Evolutionary conservation across 768 basidiomycete genomes (phyloP), one percentile per base, ranked within the genome.

Genomic region (Lactarius hatsudake): DNA sequence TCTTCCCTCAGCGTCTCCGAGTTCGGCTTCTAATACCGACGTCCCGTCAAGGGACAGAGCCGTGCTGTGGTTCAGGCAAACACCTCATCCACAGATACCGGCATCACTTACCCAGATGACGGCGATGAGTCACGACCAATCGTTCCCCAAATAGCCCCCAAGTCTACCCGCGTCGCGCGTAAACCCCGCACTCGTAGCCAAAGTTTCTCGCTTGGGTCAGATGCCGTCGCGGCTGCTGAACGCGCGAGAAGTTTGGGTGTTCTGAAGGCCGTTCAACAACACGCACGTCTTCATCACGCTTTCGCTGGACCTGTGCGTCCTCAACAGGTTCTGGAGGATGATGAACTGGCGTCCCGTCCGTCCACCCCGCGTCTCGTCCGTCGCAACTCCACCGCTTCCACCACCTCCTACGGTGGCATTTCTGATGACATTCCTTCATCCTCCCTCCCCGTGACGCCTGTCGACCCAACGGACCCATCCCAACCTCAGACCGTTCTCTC

Each of bases 11-110:
- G 28, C 28, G 3, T 5, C 40, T 58, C 45, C 26, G 20, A 2
- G 42, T 26, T 32, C 40, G 34, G 15, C 17, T 5, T 43, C 60
- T 62, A 20, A 53, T 55, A 36, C 45, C 5, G 48, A 51, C 48
- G 23, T 59, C 20, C 61, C 12, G 9, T 66, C 23, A 73, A 91
- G 90, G 85, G 84, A 40, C 83, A 87, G 1, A 88, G 86, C 12
- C 85, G 92, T 58, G 82, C 89, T 59, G 82, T 90, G 23, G 88
- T 89, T 1, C 91, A 92, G 61, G 90, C 87, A 13, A 89, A 88
- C 70, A 79, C 85, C 1, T 79, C 86, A 1, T 81, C 85, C 9
- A 80, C 84, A 1, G 89, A 90, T 69, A n/a, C 69, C 1, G 79
- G 79, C 17, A 71, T 78, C 2, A 71, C 79, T 43, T 74, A 85